Conservation (phyloP, 192 early-diverging fungal species). For the Entophlyctis helioformis region DNA sequence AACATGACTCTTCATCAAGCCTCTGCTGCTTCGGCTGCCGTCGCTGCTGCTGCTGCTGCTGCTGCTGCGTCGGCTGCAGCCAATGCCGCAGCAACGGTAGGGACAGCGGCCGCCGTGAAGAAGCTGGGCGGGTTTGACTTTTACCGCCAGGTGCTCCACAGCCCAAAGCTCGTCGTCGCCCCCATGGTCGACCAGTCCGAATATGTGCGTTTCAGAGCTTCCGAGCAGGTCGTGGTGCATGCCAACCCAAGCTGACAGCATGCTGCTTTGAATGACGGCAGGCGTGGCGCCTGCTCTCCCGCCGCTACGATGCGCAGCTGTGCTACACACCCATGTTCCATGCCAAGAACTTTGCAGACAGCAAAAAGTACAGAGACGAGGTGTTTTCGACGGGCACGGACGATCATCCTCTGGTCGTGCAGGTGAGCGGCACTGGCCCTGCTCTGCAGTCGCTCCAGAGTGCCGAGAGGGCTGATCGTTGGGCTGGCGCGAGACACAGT, state of each 20-base stretch:
- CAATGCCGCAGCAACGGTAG: too few species aligned
- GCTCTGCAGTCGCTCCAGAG: too few species aligned
- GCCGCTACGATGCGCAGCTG: conserved; percentile 72
- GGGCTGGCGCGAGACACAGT: too few species aligned
- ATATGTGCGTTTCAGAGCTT: conserved; percentile 29
- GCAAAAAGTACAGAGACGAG: conserved; percentile 27
- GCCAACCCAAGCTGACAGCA: not conserved
- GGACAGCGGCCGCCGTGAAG: too few species aligned
- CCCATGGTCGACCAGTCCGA: conserved; percentile 98
- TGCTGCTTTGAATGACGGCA: conserved; percentile 12
- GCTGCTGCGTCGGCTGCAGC: too few species aligned
- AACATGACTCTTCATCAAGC: too few species aligned
- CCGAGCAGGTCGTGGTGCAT: not conserved
- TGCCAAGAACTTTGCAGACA: conserved; percentile 69
- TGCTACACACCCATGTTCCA: conserved; percentile 99
- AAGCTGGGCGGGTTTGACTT: conserved; percentile 74
- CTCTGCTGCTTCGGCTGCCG: too few species aligned
- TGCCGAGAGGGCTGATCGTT: not conserved
- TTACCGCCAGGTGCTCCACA: conserved; percentile 56
- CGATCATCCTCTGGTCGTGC: conserved; percentile 76
- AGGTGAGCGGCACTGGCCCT: conserved; percentile 47
- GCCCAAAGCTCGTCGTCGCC: conserved; percentile 70
- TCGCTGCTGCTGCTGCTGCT: too few species aligned
- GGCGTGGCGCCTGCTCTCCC: conserved; percentile 85
- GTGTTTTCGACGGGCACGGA: conserved; percentile 31